Percentiles rank a stretch among this genome's conserved stretches.
Conservation (phyloP, 371 early-diverging fungal species). For the Basidiobolus heterosporus region DNA sequence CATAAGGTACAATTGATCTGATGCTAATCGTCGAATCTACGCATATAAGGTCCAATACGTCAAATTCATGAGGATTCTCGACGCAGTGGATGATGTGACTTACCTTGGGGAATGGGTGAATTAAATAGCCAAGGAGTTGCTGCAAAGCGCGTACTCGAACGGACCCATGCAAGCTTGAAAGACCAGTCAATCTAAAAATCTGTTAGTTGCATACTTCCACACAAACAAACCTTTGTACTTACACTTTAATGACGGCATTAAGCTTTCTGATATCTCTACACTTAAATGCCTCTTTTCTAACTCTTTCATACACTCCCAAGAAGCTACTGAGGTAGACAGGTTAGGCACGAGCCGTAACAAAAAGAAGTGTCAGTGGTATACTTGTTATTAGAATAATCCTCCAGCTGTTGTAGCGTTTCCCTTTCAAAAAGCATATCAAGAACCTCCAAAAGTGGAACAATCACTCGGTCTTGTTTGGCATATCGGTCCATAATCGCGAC, state of each 20-base stretch:
- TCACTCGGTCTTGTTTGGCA: conserved; percentile 4
- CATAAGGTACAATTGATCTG: conserved; percentile 29
- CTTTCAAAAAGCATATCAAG: conserved; percentile 6
- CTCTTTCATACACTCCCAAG: conserved; percentile 4
- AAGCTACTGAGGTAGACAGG: background rate
- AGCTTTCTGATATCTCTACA: conserved; percentile 23
- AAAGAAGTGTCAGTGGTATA: too few species aligned
- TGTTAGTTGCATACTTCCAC: background rate
- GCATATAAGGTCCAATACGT: background rate
- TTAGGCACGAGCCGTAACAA: too few species aligned
- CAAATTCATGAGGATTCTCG: background rate
- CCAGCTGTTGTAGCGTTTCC: conserved; percentile 2
- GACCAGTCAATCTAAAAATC: conserved; percentile 16
- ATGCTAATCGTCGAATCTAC: conserved; percentile 24
- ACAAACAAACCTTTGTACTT: conserved; percentile 6
- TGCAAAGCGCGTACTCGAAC: conserved; percentile 20
- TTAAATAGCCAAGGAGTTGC: conserved; percentile 24
- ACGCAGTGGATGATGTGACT: conserved; percentile 1
- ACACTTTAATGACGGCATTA: conserved; percentile 24
- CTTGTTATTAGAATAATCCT: too few species aligned
- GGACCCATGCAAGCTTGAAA: conserved; percentile 11
- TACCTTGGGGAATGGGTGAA: conserved; percentile 32
- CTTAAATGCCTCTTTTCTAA: conserved; percentile 18
- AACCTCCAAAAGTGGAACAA: conserved; percentile 6
- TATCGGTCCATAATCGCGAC: background rate